A percentile compares a stretch with the other conserved stretches of the same genome.
Conservation (phyloP, 2,329 filamentous ascomycete species). For the Tetracladium maxilliforme region DNA sequence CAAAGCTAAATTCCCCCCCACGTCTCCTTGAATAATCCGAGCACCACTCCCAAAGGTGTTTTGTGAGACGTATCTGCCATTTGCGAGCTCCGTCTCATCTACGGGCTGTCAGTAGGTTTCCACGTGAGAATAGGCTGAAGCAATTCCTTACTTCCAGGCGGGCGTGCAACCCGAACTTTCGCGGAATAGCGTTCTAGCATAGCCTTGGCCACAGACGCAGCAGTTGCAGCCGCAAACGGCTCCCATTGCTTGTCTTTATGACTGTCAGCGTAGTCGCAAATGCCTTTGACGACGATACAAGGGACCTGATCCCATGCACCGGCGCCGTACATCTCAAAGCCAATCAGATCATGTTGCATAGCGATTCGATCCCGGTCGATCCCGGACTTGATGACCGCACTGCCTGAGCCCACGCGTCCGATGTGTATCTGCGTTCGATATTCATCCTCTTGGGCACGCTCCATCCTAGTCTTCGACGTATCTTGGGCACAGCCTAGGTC, state of each 20-base stretch:
- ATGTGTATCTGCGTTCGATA: conserved; percentile 8
- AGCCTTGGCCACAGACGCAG: conserved; percentile 12
- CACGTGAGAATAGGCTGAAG: no score
- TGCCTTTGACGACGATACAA: conserved; percentile 14
- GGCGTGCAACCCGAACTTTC: conserved; percentile 1
- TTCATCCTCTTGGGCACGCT: conserved; percentile 6
- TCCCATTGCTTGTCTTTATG: conserved; percentile 16
- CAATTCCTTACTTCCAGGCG: no score
- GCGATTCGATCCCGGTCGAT: conserved; percentile 9
- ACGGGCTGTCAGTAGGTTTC: no score
- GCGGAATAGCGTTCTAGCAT: conserved; percentile 10
- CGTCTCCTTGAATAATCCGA: no score
- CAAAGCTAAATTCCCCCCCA: no score
- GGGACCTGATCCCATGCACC: conserved; percentile 12
- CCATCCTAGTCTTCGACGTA: no score
- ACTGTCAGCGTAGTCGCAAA: conserved; percentile 16
- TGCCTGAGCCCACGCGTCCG: conserved; percentile 15
- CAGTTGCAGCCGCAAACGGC: conserved; percentile 12
- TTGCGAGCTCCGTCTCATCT: no score
- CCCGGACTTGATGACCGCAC: conserved; percentile 16
- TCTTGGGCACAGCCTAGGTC: no score
- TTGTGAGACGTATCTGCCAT: no score
- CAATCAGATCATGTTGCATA: conserved; percentile 8
- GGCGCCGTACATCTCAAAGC: conserved; percentile 16
- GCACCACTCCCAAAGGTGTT: no score